Evolutionary conservation across 306 rosid species (phyloP).

Genomic region (Urtica urens): DNA sequence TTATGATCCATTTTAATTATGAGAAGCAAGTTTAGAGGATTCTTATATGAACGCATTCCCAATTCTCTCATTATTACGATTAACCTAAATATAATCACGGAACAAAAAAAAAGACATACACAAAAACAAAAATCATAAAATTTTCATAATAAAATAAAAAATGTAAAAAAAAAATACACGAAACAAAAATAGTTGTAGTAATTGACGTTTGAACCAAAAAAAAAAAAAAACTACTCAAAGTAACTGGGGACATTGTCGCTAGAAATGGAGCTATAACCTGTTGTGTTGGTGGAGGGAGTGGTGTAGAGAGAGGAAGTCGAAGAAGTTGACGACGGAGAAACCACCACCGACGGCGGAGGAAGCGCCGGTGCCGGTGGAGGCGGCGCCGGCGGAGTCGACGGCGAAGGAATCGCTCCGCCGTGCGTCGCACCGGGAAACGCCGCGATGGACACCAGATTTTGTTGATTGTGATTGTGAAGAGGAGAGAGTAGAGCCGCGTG

Average conservation of each 20-base stretch:
- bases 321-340: conserved; percentile 51
- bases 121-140: no score
- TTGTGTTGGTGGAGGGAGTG: conserved; percentile 31
- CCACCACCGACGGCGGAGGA: conserved; percentile 28
- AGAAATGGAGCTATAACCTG: conserved; percentile 59
- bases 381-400: conserved; percentile 10
- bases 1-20: no score
- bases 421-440: conserved; percentile 20
- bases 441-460: conserved; percentile 24
- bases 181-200: no score
- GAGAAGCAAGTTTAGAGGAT: no score
- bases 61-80: no score
- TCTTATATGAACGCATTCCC: no score
- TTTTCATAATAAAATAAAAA: no score
- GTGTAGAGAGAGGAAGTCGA: conserved; percentile 48
- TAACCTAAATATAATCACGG: no score
- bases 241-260: conserved; percentile 46
- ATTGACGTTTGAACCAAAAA: no score
- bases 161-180: no score
- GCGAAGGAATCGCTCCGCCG: conserved; percentile 11
- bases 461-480: conserved; percentile 1
- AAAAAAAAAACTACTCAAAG: conserved; percentile 37
- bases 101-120: no score
- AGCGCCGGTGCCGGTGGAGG: conserved; percentile 16
- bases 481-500: conserved; percentile 30